Conservation (phyloP, 176 grass and related monocot genomes). For the Urochloa ruziziensis region DNA sequence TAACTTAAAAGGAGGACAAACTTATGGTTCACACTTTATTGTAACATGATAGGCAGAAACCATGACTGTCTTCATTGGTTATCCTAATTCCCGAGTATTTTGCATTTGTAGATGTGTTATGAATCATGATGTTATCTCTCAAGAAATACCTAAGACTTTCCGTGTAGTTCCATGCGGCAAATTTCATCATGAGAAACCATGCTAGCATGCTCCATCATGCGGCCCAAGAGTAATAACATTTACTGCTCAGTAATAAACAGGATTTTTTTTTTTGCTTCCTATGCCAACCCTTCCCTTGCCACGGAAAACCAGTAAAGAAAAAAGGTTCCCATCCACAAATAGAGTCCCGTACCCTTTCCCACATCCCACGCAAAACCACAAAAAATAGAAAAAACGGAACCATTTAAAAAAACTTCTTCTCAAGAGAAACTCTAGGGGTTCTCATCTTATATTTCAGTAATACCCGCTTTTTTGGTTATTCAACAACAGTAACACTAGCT, state of each 20-base stretch:
- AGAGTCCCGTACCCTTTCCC: neutral
- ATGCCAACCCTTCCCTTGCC: neutral
- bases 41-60: slow-evolving; percentile 10
- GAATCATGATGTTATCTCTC: neutral
- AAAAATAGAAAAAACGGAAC: neutral
- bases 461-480: neutral
- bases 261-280: no score
- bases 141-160: neutral
- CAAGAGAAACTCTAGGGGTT: neutral
- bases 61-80: neutral
- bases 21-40: neutral
- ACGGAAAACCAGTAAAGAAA: neutral
- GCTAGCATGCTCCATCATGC: neutral
- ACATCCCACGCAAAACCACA: neutral
- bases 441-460: neutral
- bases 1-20: neutral
- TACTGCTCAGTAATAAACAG: no score
- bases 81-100: neutral
- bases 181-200: neutral
- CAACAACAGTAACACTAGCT: neutral
- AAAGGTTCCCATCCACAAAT: neutral
- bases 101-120: neutral
- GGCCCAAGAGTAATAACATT: no score
- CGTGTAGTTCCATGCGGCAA: neutral
- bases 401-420: neutral